Evolutionary conservation across 179 eudicot genomes (phyloP), one percentile per base, ranked within the genome.

Genomic region (Spinacia oleracea): DNA sequence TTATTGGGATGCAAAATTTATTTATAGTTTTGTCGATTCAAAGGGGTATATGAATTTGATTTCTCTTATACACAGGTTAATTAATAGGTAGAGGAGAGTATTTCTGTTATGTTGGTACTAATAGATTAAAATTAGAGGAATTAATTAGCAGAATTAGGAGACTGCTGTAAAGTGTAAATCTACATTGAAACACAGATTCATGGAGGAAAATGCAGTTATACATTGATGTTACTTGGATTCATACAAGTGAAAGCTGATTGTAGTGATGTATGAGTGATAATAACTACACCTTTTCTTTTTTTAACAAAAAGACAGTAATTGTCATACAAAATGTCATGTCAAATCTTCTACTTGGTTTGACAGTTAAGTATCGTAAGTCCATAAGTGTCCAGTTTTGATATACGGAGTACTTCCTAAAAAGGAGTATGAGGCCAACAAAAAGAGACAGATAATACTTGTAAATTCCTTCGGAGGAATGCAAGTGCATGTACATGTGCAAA

Each of bases 101-200:
- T 2, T n/a, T 2, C 5, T 18, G 8, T 40, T 74, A 73, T 23
- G 45, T 53, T 66, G 16, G 50, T 35, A n/a, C n/a, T n/a, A n/a
- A n/a, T n/a, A 62, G 32, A 42, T 62, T 38, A 64, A 48, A 6
- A 42, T 51, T 69, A 58, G 70, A 58, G 42, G 25, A 78, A 38
- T 73, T 73, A 78, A 38, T 73, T 73, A 51, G 79, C 55, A 67
- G n/a, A 60, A 45, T 78, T 78, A 78, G 81, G 71, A 45, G 35
- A 32, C 46, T n/a, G 75, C 75, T 67, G 71, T 67, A 67, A 67
- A 78, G 21, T 82, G 84, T 82, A 82, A 77, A 78, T 78, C 55
- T 48, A 59, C 14, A 29, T 72, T 66, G 59, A 73, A 77, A 72
- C 42, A 60, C 16, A 65, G 7, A 65, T 34, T 6, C 4, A 15